A percentile compares a stretch with the other conserved stretches of the same genome.
These are phyloP conservation scores for Grammothele lineata DNA, from an alignment of 768 basidiomycete genomes.

Conservation along the genomic window DNA sequence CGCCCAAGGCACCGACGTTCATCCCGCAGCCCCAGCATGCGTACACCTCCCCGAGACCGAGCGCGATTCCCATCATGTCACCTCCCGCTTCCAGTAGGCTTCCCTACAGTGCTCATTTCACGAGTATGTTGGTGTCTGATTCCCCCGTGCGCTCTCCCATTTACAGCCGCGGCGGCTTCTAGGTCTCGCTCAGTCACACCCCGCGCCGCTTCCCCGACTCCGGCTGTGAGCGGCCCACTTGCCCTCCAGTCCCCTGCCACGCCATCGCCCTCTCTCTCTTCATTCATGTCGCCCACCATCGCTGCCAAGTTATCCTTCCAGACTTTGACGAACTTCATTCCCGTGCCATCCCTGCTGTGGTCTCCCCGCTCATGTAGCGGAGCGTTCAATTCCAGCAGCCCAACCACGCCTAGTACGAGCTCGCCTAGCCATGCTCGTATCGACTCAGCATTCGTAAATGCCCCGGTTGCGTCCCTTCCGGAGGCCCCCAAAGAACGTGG, in stretches of 20 bases:
- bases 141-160: constrained; percentile 7
- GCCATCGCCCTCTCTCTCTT: constrained; percentile 41
- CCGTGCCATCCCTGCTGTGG: constrained; percentile 38
- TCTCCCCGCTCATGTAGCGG: constrained; percentile 19
- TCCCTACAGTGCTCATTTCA: constrained; percentile 16
- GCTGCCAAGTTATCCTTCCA: constrained; percentile 57
- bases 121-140: constrained; percentile 23
- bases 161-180: constrained; percentile 15
- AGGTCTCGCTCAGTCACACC: constrained; percentile 11
- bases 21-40: constrained; percentile 25
- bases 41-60: constrained; percentile 13
- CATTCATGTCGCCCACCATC: constrained; percentile 46
- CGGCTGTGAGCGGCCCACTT: constrained; percentile 35
- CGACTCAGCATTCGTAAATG: constrained; percentile 12
- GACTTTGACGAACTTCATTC: constrained; percentile 57
- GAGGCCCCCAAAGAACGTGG: constrained; percentile 22
- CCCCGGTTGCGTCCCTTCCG: constrained; percentile 2
- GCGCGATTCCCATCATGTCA: constrained; percentile 17
- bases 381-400: constrained; percentile 16
- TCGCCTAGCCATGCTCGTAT: constrained; percentile 5
- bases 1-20: constrained; percentile 29
- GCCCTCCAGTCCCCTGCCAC: constrained; percentile 23
- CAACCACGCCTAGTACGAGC: constrained; percentile 10
- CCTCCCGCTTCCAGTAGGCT: constrained; percentile 19
- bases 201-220: constrained; percentile 14